Evolutionary conservation across 139 green algal species (phyloP).

Genomic region (Coccomyxa sp.): DNA sequence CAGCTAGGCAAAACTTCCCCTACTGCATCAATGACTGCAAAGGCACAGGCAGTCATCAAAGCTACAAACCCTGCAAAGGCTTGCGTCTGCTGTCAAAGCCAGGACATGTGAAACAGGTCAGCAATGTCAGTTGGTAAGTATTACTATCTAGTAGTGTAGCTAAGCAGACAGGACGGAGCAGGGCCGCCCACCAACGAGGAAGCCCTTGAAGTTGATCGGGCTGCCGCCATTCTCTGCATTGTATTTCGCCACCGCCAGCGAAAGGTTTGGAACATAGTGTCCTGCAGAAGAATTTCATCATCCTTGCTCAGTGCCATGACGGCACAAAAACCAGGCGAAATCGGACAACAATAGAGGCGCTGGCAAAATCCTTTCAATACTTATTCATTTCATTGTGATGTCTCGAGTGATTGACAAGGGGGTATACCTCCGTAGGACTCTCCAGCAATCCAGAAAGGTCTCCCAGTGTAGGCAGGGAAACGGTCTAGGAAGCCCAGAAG

Average conservation of each 20-base stretch:
- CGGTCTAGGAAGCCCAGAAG: slow-evolving; percentile 58
- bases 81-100: too few species aligned
- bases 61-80: too few species aligned
- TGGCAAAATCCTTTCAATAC: too few species aligned
- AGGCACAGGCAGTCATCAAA: too few species aligned
- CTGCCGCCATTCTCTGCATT: slow-evolving; percentile 22
- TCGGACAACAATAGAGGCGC: background rate
- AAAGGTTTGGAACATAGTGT: slow-evolving; percentile 61
- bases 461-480: slow-evolving; percentile 52
- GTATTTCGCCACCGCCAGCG: slow-evolving; percentile 18
- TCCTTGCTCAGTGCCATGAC: background rate
- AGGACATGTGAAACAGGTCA: too few species aligned
- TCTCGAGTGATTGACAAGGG: background rate
- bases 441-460: slow-evolving; percentile 55
- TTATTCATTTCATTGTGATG: too few species aligned
- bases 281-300: slow-evolving; percentile 14
- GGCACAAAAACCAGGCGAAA: background rate
- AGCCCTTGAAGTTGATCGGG: slow-evolving; percentile 63
- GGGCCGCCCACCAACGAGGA: slow-evolving; percentile 56
- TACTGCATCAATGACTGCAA: too few species aligned
- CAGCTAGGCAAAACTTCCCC: too few species aligned
- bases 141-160: too few species aligned
- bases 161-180: too few species aligned
- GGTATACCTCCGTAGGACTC: slow-evolving; percentile 34
- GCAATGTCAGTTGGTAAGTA: too few species aligned